Evolutionary conservation across 768 basidiomycete species (phyloP), one percentile per base, ranked within the genome.

Genomic region (Pisolithus orientalis): DNA sequence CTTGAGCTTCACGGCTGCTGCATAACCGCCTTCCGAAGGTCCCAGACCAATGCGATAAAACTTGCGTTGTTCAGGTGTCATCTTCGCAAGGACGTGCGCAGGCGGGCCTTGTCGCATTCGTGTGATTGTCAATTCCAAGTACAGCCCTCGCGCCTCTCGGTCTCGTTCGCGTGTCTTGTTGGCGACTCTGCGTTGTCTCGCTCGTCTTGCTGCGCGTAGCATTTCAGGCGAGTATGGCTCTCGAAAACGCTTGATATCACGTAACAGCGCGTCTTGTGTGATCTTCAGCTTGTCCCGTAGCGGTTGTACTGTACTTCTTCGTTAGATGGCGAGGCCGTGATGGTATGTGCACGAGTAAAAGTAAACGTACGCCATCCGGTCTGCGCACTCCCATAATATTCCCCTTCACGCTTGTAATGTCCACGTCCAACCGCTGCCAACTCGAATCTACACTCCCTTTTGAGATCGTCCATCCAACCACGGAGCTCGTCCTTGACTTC

Each of bases 21-120:
- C 76, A 64, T 88, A 90, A 13, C 90, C 90, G 0, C 78, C 85
- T 64, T 84, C 81, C 50, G 83, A 77, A 2, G 79, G 72, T 38
- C 80, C 66, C 32, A 73, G 63, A 47, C 74, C 72, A 5, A 85
- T 66, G 54, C 65, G 69, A 55, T 89, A 85, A 64, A 72, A 62
- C 47, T 63, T 66, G 53, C 72, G 73, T 53, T 77, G 66, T 56
- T 73, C 60, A 1, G 72, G 69, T 0, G 78, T 71, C 81, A 89
- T 81, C 53, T 61, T 69, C 21, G 63, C 66, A 3, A 82, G 70
- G 3, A 86, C 56, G 56, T 82, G 82, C 0, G 86, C 79, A 0
- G 90, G 89, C 1, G 85, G 84, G 0, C 82, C 78, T 56, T 79
- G 67, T 8, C 74, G 66, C 63, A 72, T 69, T 17, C 83, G 77